Percentiles rank a stretch among this genome's conserved stretches.
Conservation (phyloP, 2,329 filamentous ascomycete species). For the Trichoderma semiorbis region DNA sequence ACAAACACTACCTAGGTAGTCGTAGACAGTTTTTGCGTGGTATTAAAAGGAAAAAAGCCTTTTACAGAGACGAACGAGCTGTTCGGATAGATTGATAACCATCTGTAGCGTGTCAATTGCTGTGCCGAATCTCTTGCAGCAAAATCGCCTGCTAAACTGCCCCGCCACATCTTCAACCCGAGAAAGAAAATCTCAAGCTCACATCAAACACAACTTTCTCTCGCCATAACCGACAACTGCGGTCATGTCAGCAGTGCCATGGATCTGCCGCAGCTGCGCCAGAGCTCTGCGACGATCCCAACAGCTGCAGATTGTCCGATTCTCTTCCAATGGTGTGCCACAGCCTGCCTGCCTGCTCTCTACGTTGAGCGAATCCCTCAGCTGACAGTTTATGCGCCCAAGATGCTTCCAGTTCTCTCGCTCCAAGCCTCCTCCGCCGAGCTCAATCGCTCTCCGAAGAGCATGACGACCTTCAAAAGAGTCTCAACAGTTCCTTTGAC, state of each 20-base stretch:
- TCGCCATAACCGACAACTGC: neutral
- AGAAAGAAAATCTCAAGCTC: neutral
- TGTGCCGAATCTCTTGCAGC: neutral
- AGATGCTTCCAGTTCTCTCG: slow-evolving; percentile 35
- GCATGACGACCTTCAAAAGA: slow-evolving; percentile 50
- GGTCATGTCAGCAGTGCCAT: slow-evolving; percentile 34
- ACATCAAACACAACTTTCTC: neutral
- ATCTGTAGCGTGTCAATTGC: neutral
- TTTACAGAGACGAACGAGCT: neutral
- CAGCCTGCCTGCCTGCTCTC: neutral
- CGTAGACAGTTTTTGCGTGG: neutral
- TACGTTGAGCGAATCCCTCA: neutral
- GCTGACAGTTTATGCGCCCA: neutral
- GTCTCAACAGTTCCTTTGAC: slow-evolving; percentile 55
- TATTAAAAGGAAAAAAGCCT: neutral
- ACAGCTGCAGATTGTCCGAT: slow-evolving; percentile 30
- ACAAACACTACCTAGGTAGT: neutral
- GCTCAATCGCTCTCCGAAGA: slow-evolving; percentile 57
- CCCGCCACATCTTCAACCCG: neutral
- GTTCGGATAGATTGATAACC: neutral
- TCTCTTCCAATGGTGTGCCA: slow-evolving; percentile 32
- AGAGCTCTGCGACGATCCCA: slow-evolving; percentile 28
- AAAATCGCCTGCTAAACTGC: neutral
- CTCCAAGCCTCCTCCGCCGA: slow-evolving; percentile 56
- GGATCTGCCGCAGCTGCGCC: slow-evolving; percentile 37